Percentiles rank a stretch among this genome's conserved stretches.
Conservation (phyloP, 805 yeast species). For the Saturnispora ahearnii region DNA sequence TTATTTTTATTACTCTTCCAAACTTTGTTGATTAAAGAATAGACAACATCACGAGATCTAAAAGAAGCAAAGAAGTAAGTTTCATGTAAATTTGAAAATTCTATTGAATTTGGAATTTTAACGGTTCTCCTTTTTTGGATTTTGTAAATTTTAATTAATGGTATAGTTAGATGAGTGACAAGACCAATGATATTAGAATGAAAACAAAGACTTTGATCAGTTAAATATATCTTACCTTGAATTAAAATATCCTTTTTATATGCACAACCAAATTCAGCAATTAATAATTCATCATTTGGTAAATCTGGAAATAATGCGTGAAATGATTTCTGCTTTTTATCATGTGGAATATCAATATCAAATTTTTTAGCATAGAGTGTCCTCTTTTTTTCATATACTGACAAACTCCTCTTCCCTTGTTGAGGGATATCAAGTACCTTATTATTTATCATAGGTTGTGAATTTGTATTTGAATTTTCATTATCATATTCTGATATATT, state of each 20-base stretch:
- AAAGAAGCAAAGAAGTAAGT: constrained; percentile 59
- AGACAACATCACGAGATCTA: constrained; percentile 48
- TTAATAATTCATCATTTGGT: constrained; percentile 41
- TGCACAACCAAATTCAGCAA: constrained; percentile 60
- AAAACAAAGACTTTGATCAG: constrained; percentile 49
- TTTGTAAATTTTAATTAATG: constrained; percentile 52
- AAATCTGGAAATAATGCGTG: constrained; percentile 50
- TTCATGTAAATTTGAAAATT: constrained; percentile 52
- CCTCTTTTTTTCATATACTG: constrained; percentile 3
- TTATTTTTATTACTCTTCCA: constrained; percentile 44
- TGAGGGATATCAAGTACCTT: neutral
- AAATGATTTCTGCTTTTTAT: constrained; percentile 50
- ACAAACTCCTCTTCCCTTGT: neutral
- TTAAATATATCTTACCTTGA: constrained; percentile 57
- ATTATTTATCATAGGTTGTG: neutral
- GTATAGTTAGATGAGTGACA: constrained; percentile 49
- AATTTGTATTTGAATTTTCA: constrained; percentile 8
- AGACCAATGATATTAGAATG: constrained; percentile 61
- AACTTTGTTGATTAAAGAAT: constrained; percentile 43
- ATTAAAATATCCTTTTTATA: constrained; percentile 52
- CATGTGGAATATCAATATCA: constrained; percentile 31
- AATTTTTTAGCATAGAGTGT: constrained; percentile 15
- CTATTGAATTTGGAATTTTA: constrained; percentile 61
- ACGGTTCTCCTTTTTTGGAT: constrained; percentile 59
- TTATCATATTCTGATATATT: neutral